These are phyloP conservation scores for Lomentospora prolificans DNA, from an alignment of 2,329 filamentous ascomycete species.

Conservation along the genomic window DNA sequence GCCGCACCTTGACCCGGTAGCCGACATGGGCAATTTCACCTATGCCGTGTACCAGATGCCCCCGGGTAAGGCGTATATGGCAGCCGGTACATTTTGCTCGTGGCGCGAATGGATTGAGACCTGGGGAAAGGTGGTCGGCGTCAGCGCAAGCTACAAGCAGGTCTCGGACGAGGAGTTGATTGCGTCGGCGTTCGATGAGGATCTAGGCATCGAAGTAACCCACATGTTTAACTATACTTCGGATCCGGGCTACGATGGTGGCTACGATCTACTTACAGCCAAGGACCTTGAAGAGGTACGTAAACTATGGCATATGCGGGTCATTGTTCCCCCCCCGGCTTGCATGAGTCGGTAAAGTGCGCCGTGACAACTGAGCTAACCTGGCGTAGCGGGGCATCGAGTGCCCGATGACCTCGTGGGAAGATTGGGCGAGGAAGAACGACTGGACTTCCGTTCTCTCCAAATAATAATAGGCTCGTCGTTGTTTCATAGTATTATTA, in stretches of 20 bases:
- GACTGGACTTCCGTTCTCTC: neutral
- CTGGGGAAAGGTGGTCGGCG: slow-evolving; percentile 28
- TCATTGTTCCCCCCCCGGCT: too few species aligned
- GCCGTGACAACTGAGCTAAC: neutral
- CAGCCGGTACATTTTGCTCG: slow-evolving; percentile 32
- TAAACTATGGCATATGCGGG: too few species aligned
- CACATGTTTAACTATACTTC: neutral
- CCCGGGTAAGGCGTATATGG: slow-evolving; percentile 38
- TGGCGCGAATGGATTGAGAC: slow-evolving; percentile 34
- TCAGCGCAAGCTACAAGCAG: slow-evolving; percentile 27
- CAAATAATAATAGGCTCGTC: neutral
- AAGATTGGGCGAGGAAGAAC: neutral
- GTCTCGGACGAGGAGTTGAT: slow-evolving; percentile 31
- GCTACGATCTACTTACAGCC: neutral
- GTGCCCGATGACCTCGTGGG: neutral
- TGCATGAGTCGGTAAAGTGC: too few species aligned
- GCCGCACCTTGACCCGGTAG: slow-evolving; percentile 36
- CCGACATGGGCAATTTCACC: slow-evolving; percentile 36
- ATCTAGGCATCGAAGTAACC: neutral
- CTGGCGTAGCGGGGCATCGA: neutral
- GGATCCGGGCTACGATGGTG: neutral
- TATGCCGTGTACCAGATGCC: slow-evolving; percentile 40
- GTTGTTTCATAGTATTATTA: too few species aligned
- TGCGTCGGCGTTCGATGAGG: slow-evolving; percentile 7
- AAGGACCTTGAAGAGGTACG: neutral